Base-by-base conservation (phyloP, 2,329 filamentous ascomycete genomes). In the Penicillium sp. region DNA sequence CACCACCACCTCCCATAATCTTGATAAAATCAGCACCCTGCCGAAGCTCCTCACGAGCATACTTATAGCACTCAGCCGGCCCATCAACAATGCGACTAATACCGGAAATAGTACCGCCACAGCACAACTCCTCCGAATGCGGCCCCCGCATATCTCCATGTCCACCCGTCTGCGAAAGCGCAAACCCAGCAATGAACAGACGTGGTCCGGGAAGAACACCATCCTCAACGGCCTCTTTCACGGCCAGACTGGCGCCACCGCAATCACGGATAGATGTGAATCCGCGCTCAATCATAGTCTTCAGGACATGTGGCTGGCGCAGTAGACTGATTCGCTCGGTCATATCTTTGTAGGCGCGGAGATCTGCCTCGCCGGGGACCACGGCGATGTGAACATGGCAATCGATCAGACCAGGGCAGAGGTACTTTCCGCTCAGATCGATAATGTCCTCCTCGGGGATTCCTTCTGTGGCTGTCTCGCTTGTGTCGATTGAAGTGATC, bases 11-110 rank as follows among this genome's bases (percentile, higher is more conserved):
- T 1, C 76, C 76, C 83, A 86, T 86, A 60, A 88, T 83, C 69
- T 87, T 87, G 69, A 88, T 79, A 62, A 87, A 86, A 64, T 87
- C 82, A 1, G 83, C 81, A 2, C 85, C 85, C 9, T 72, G 75
- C 3, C 84, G 75, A 0, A 88, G 67, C 66, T 86, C 80, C 51
- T 85, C 83, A 2, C 85, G 76, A 0, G 80, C 78, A 8, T 74
- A 79, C 21, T 77, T 77, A 43, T 84, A 73, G 60, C 84, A 86
- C 45, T 82, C 80, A 0, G 82, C 75, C 1, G 85, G 82, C 1
- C 84, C 82, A 65, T 86, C 82, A 44, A 78, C 80, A 1, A 85
- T 71, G 8, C 77, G 71, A 1, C 79, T 80, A 1, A 71, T 62
- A 1, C 66, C 65, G 0, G 63, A 65, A 2, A 73, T 72, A 2